Conservation (phyloP, 805 yeast species). For the Teunomyces cretensis region DNA sequence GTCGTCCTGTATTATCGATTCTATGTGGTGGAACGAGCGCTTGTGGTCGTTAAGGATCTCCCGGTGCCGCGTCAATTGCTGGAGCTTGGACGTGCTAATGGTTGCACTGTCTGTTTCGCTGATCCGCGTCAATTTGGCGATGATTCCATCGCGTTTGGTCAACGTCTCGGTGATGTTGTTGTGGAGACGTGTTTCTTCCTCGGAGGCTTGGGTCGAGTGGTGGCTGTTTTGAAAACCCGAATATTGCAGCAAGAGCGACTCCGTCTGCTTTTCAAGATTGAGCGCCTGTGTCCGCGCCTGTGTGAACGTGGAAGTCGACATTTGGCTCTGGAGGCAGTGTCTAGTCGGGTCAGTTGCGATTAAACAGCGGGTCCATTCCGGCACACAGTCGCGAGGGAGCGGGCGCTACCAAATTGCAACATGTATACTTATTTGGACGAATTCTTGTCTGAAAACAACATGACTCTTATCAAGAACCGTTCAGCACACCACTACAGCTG, state of each 20-base stretch:
- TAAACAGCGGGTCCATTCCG: not conserved
- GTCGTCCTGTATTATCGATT: constrained; percentile 62
- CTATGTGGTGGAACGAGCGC: constrained; percentile 59
- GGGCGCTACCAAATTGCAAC: too few relatives aligned
- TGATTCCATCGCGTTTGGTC: constrained; percentile 48
- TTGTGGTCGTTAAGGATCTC: constrained; percentile 73
- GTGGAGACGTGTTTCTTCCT: constrained; percentile 24
- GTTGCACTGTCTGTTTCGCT: constrained; percentile 52
- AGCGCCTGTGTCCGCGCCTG: constrained; percentile 70
- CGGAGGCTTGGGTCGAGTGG: constrained; percentile 18
- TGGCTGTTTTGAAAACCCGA: constrained; percentile 28
- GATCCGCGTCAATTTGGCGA: constrained; percentile 51
- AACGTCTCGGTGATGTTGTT: constrained; percentile 24
- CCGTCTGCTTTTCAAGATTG: constrained; percentile 71
- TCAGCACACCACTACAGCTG: too few relatives aligned
- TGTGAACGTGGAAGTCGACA: constrained; percentile 50
- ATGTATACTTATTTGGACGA: too few relatives aligned
- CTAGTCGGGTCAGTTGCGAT: not conserved
- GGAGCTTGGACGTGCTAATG: constrained; percentile 70
- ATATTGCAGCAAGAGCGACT: constrained; percentile 46
- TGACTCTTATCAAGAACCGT: too few relatives aligned
- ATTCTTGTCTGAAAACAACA: too few relatives aligned
- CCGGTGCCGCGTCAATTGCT: constrained; percentile 79
- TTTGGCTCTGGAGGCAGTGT: not conserved
- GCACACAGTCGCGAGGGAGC: not conserved